Base-by-base conservation (phyloP, 2,329 filamentous ascomycete genomes). In the Neocatenulostroma microsporum region DNA sequence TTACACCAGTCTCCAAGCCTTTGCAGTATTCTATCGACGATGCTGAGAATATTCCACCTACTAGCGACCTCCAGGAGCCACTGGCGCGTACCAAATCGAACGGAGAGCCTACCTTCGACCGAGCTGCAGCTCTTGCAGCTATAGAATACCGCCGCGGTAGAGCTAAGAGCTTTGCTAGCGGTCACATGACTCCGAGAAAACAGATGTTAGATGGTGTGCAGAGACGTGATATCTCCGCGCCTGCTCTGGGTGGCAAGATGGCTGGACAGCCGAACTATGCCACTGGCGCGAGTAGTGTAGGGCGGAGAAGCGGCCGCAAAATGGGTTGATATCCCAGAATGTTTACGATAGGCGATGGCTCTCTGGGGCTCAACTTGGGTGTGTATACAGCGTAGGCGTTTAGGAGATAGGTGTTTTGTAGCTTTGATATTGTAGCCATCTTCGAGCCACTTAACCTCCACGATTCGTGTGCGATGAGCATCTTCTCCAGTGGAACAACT, bases 111-210 rank as follows among this genome's bases (percentile, higher is more conserved):
- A 44, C 44, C 7, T 57, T 71, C 37, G 67, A 70, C 37, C 72
- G 84, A 36, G 84, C 86, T 57, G 72, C 86, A 58, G 83, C 83
- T 3, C 70, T 89, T 11, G 80, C 80, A 37, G 77, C 80, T 56
- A 88, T 89, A 47, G 72, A 78, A 35, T 79, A 84, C 62, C 70
- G 84, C 18, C 67, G 84, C 36, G 82, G 81, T 5, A 68, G 84
- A 30, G 81, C 83, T 39, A 72, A 77, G 48, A 84, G 80, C 56
- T 74, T 81, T 39, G 77, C 78, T 4, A 70, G 76, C 35, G 76
- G 75, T 2, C 71, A 75, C 5, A 64, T 71, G 41, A 82, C 80
- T 26, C 77, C 77, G 8, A 65, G 68, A 43, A 76, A 73, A 60
- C 70, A 73, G 57, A 73, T 74, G 68, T 56, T 75, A 25, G 64